Base-by-base conservation (phyloP, 2,329 filamentous ascomycete genomes). In the Conoideocrella luteorostrata region DNA sequence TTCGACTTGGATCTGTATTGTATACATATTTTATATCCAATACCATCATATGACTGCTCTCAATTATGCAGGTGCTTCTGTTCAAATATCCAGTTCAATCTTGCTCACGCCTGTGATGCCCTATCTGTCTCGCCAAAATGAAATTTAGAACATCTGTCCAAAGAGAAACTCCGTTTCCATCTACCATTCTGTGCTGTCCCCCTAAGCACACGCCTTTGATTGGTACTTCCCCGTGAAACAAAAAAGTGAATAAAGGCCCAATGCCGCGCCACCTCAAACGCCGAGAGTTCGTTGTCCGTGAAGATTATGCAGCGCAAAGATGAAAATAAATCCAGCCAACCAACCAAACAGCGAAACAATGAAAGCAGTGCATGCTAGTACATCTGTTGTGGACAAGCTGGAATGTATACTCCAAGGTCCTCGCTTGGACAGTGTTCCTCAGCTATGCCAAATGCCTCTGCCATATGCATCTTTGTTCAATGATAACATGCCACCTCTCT, bases 391-490 rank as follows among this genome's bases (percentile, higher is more conserved):
- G n/a, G n/a, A n/a, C n/a, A n/a, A n/a, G n/a, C n/a, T n/a, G n/a
- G n/a, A n/a, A n/a, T n/a, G n/a, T n/a, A n/a, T n/a, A n/a, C n/a
- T n/a, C n/a, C n/a, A n/a, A n/a, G n/a, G 40, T 38, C 35, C 24
- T 20, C 23, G 18, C 41, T 36, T 26, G 24, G 18, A 37, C n/a
- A 13, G 26, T 37, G 24, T 43, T 20, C 21, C 33, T 20, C 7
- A 33, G 17, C 22, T 20, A 39, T 41, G 44, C 34, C 23, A 21
- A 23, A 32, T 18, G 11, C 39, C 32, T 39, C 39, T 42, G 39
- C 34, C 17, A 40, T 41, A 41, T 41, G 30, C 39, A 44, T 26
- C 37, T 15, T 12, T 37, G 23, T 32, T 22, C 18, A 30, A 26
- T 34, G n/a, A 18, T 38, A 38, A n/a, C 5, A 23, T 37, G 35